Percentiles rank a stretch among this genome's conserved stretches.
Evolutionary conservation across 176 grass and related monocot species (phyloP).

Genomic region (Tillandsia fasciculata): DNA sequence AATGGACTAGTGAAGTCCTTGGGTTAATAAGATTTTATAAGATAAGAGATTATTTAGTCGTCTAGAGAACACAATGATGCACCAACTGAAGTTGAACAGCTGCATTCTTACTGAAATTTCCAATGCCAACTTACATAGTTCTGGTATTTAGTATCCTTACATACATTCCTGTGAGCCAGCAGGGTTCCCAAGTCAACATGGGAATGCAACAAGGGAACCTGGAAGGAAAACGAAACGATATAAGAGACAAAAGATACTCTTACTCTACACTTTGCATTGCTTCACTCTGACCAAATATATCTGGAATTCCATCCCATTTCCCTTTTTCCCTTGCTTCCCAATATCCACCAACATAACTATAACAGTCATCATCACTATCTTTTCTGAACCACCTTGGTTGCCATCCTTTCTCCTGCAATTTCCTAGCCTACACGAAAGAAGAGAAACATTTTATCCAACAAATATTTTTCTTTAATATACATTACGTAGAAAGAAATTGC

Average conservation of each 20-base stretch:
- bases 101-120: neutral
- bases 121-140: slow-evolving; percentile 4
- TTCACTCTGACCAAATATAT: slow-evolving; percentile 64
- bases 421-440: slow-evolving; percentile 50
- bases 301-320: slow-evolving; percentile 56
- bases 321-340: slow-evolving; percentile 82
- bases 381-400: slow-evolving; percentile 88
- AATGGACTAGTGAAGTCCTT: neutral
- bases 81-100: neutral
- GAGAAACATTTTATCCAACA: neutral
- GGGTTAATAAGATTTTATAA: neutral
- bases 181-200: slow-evolving; percentile 14
- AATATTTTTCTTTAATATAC: slow-evolving; percentile 3
- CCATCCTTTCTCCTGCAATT: slow-evolving; percentile 85
- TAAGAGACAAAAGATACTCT: slow-evolving; percentile 1
- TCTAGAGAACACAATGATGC: neutral
- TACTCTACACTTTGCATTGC: slow-evolving; percentile 21
- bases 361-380: slow-evolving; percentile 56
- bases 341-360: slow-evolving; percentile 74
- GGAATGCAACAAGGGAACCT: slow-evolving; percentile 16
- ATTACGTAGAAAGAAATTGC: neutral
- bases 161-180: slow-evolving; percentile 15
- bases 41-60: neutral
- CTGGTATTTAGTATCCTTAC: slow-evolving; percentile 14
- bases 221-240: slow-evolving; percentile 14